Base-by-base conservation (phyloP, 2,329 filamentous ascomycete genomes). In the Monilinia fructigena region DNA sequence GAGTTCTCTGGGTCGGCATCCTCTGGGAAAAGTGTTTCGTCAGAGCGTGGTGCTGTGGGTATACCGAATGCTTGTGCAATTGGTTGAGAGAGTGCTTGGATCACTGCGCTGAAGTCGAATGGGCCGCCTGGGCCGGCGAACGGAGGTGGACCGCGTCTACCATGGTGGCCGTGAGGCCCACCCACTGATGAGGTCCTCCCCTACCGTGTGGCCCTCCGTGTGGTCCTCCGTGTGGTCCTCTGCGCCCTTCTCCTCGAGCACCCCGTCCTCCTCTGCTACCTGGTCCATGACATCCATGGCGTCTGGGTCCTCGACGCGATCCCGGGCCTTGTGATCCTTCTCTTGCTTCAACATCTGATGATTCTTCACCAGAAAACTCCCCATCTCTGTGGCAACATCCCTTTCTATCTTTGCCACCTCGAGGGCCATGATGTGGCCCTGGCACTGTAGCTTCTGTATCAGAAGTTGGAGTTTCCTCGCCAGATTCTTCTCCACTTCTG, bases 1-100 rank as follows among this genome's bases (percentile, higher is more conserved):
- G 80, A 76, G 63, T 79, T 77, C 50, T 74, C 74, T 26, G 73
- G 71, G 50, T 76, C 75, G 14, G 70, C 68, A 35, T 68, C 66
- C 45, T 66, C 63, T 38, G 63, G 63, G n/a, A 70, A 68, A 18
- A 68, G 50, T 18, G 70, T 70, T 66, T 71, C 73, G 8, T 69
- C 69, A 35, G 72, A 72, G 63, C 66, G 65, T 65, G 71, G 71
- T 18, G 64, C 67, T 35, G 45, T 65, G 26, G 63, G 55, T n/a
- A 58, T 56, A 20, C 65, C 69, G 38, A 71, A 60, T 31, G 72
- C 70, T 62, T 75, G 73, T 47, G 74, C 74, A 40, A 73, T 62
- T 6, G 75, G 75, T 55, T 75, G 74, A 26, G 59, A 31, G 20
- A 77, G 66, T 23, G 70, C 67, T 20, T 70, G 68, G 23, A 74